phyloP scores from a whole-genome alignment of 176 grass and related monocot genomes.

The Saccharum officinarum region DNA sequence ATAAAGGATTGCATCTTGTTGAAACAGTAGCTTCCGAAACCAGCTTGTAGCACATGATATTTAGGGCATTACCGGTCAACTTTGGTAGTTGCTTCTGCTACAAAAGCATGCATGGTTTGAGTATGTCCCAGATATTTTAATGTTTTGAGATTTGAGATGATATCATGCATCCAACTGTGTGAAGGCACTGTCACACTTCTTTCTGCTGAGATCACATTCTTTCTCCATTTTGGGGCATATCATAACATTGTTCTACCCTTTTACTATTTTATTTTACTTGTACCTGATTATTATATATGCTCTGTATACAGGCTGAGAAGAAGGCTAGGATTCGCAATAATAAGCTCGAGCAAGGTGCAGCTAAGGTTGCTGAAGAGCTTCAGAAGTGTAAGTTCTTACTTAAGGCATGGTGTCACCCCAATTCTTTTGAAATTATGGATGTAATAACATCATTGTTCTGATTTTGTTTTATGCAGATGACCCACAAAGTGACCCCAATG shows the following conservation, averaged over 20 bases:
- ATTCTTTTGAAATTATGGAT: constrained; percentile 12
- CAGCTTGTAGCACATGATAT: neutral
- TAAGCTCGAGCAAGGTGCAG: constrained; percentile 79
- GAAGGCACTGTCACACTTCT: neutral
- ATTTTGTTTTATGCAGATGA: constrained; percentile 56
- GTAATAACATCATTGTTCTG: neutral
- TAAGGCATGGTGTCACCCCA: neutral
- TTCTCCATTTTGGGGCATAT: neutral
- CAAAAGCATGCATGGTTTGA: neutral
- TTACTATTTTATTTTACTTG: neutral
- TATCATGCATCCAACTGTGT: constrained; percentile 9
- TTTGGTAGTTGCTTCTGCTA: neutral
- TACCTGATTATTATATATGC: constrained; percentile 20
- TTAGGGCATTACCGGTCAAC: neutral
- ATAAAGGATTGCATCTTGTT: neutral
- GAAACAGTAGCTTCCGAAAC: neutral
- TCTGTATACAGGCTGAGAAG: constrained; percentile 62
- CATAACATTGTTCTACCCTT: neutral
- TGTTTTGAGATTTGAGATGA: neutral
- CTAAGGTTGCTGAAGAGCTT: constrained; percentile 69
- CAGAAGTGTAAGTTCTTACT: constrained; percentile 59
- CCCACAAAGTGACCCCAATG: constrained; percentile 76
- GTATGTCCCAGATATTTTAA: neutral
- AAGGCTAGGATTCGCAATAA: constrained; percentile 65
- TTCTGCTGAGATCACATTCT: neutral